Base-by-base conservation (phyloP, 768 basidiomycete species). In the Chalciporus pseudorubinellus region DNA sequence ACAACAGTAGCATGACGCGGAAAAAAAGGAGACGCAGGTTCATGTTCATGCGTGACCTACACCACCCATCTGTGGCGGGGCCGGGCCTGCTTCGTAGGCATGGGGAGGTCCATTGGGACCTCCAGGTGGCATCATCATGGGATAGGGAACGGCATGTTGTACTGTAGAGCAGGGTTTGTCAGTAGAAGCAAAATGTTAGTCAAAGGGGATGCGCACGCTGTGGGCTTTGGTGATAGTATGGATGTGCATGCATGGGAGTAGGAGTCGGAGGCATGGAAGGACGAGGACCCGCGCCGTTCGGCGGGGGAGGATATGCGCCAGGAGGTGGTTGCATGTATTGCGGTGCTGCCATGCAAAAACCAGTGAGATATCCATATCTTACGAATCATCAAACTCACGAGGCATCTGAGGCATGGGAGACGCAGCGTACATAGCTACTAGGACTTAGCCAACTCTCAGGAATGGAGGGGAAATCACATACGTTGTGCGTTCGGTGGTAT, bases 181-280 rank as follows among this genome's bases (percentile, higher is more conserved):
- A 58, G 45, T 44, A 60, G 43, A 48, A 50, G 52, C 51, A 44
- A 60, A 54, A 62, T 31, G 18, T 14, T 19, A 31, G 13, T 10
- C 3, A 46, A 60, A 50, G 70, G 42, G 13, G 43, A 26, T 28
- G 65, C 79, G 41, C 77, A 93, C 91, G 71, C 73, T 93, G 91
- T 51, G 91, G 91, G 66, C 89, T 92, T 64, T 91, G 91, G 63
- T 91, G 88, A 65, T 92, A 92, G 69, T 91, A 92, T 68, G 87
- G 80, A 60, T 92, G 89, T 22, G 92, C 86, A 64, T 92, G 90
- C 38, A 86, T 77, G 13, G 89, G 91, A 56, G 92, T 89, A 3
- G 92, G 91, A 9, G 90, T 92, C 9, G 91, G 89, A n/a, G 91
- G 91, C 87, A 92, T 90, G 14, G 90, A 91, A 21, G 87, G 90